Evolutionary conservation across 352 stramenopile genomes (phyloP).

Genomic region (Globisporangium mamillatum): DNA sequence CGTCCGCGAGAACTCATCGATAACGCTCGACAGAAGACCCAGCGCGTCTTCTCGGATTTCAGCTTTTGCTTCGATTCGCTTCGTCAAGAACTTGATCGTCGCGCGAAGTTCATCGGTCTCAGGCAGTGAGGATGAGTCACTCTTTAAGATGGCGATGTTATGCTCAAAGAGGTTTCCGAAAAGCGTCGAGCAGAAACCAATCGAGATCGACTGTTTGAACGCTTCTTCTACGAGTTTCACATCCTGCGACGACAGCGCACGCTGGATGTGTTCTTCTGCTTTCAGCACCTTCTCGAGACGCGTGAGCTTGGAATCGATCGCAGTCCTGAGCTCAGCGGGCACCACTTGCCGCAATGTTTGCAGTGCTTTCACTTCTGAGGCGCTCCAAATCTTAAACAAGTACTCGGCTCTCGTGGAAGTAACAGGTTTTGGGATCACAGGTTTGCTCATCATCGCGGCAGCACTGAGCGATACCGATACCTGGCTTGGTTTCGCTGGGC

Average conservation of each 20-base stretch:
- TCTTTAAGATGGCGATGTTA: constrained; percentile 30
- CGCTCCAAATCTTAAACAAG: constrained; percentile 48
- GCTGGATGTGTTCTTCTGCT: constrained; percentile 34
- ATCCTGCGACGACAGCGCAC: constrained; percentile 30
- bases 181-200: constrained; percentile 49
- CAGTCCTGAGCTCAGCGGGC: constrained; percentile 22
- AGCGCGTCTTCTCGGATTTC: constrained; percentile 65
- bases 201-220: constrained; percentile 49
- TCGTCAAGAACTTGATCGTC: constrained; percentile 52
- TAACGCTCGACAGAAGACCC: constrained; percentile 45
- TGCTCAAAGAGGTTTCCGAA: constrained; percentile 51
- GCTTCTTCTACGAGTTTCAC: constrained; percentile 44
- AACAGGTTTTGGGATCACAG: constrained; percentile 10
- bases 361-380: constrained; percentile 25
- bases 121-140: constrained; percentile 4
- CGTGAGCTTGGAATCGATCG: constrained; percentile 41
- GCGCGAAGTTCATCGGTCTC: constrained; percentile 48
- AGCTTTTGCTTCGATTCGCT: constrained; percentile 40
- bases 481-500: neutral
- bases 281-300: constrained; percentile 44
- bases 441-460: neutral
- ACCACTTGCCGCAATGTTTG: constrained; percentile 20
- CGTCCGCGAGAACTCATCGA: constrained; percentile 44
- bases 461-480: neutral
- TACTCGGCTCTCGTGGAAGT: constrained; percentile 17